Evolutionary conservation across 2,329 filamentous ascomycete genomes (phyloP), one percentile per base, ranked within the genome.

Genomic region (Scedosporium dehoogii): DNA sequence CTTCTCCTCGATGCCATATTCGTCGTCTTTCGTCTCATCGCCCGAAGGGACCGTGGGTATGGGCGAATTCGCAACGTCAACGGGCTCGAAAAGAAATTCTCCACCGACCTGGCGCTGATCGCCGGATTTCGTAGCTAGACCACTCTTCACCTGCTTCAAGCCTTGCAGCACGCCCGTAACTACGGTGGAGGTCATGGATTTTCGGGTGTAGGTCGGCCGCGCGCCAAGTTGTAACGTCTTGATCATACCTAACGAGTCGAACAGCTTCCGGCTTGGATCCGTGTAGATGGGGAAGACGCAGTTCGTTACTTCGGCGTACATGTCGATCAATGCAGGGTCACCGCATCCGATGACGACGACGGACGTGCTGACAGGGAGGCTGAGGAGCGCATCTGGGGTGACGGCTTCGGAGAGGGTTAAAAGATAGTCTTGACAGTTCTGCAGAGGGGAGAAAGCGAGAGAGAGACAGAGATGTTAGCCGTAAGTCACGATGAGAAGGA

Each of bases 391-490:
- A 14, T 79, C 74, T 56, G 79, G 78, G 5, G 78, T 82, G 59
- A 91, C 79, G 58, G 81, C 79, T 18, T 81, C 76, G 38, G 84
- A 82, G 18, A 92, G 78, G 3, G 80, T 77, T 63, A 83, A 83
- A 25, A 92, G 76, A 71, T 89, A 92, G 70, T 90, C 86, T 72
- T 91, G 89, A 74, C 89, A 92, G 72, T 87, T 89, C 86, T 90
- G 66, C 14, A 57, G 44, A 10, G 44, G 21, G 12, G 12, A 42
- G 44, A 10, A 41, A 60, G 23, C 2, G 23, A 27, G n/a, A 14
- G 51, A 6, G 3, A 55, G 23, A 10, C 12, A 55, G 42, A 27
- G 16, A 18, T 18, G 21, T 29, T 56, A 48, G 44, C 44, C 53
- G 21, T 38, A 38, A 16, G 21, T 21, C 21, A 38, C 2, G 16